These are phyloP conservation scores for Botrytis paeoniae DNA, from an alignment of 2,329 filamentous ascomycete species.

Conservation along the genomic window DNA sequence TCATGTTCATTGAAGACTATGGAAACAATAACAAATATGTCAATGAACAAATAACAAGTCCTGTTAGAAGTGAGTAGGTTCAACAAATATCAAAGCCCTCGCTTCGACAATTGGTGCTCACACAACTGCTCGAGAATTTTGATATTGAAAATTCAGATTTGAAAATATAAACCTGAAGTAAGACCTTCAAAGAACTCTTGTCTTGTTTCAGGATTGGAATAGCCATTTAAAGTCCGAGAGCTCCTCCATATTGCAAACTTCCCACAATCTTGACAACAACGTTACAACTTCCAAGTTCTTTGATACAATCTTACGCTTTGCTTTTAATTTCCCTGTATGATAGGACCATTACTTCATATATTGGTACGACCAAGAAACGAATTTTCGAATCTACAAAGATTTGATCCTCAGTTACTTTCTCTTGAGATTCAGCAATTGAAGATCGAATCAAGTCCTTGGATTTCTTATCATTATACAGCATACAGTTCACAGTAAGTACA, in stretches of 20 bases:
- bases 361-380: background rate
- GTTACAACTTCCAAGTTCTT: background rate
- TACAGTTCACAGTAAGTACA: background rate
- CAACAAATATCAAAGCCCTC: background rate
- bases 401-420: background rate
- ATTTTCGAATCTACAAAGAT: no score
- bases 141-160: background rate
- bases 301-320: background rate
- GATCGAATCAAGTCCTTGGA: background rate
- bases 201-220: background rate
- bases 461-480: no score
- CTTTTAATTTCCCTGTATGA: background rate
- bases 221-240: background rate
- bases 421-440: background rate
- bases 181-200: background rate
- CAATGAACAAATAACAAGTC: background rate
- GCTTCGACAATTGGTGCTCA: background rate
- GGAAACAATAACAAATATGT: background rate
- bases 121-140: background rate
- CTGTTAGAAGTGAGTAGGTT: background rate
- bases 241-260: background rate
- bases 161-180: background rate
- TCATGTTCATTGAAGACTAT: background rate
- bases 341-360: background rate
- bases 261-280: background rate